A percentile compares a stretch with the other conserved stretches of the same genome.
Conservation (phyloP, 331 rosid species). For the Acacia concinna region DNA sequence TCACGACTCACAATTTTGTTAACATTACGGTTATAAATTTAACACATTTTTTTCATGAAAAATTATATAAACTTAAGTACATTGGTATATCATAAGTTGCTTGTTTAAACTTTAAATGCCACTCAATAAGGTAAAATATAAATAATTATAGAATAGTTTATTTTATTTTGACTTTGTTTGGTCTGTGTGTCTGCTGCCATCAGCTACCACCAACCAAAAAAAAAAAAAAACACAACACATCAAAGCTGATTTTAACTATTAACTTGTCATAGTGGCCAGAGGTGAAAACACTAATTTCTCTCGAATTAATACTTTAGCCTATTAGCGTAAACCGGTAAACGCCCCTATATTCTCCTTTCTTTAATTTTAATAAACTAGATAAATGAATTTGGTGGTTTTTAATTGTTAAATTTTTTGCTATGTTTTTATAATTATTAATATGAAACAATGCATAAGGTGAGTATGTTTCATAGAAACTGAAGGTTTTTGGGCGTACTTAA, state of each 20-base stretch:
- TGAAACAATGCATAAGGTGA: not conserved
- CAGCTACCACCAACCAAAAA: not conserved
- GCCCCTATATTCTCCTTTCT: not conserved
- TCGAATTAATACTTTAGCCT: not conserved
- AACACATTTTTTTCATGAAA: not conserved
- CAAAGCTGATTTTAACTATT: not conserved
- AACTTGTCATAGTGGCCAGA: not conserved
- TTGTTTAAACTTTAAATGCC: not conserved
- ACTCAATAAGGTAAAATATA: not conserved
- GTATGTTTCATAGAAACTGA: not conserved
- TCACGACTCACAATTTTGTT: not conserved
- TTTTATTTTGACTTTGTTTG: no score
- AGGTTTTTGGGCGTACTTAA: no score
- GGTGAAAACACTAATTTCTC: not conserved
- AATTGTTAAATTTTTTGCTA: not conserved
- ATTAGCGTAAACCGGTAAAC: not conserved
- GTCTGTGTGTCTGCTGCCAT: not conserved
- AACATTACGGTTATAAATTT: not conserved
- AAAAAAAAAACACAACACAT: no score
- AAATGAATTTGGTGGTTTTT: not conserved
- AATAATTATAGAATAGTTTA: no score
- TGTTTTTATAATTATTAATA: not conserved
- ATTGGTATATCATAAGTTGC: not conserved
- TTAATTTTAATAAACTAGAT: not conserved
- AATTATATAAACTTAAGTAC: not conserved